These are phyloP conservation scores for Crithidia expoeki DNA, from an alignment of 208 protist genomes.

Conservation along the genomic window DNA sequence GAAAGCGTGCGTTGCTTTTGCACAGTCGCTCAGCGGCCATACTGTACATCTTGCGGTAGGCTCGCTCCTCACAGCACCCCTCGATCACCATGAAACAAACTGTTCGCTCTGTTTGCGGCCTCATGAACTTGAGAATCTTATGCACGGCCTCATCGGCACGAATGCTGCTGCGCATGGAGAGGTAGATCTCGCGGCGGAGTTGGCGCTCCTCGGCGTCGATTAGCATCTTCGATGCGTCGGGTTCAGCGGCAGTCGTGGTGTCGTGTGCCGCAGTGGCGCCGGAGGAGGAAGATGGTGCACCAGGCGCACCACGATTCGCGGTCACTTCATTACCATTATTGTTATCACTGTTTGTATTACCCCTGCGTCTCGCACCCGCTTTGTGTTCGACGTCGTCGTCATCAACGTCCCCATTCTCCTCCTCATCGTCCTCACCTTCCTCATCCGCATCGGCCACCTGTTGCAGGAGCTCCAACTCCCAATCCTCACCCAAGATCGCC, in stretches of 20 bases:
- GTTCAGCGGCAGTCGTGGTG: not conserved
- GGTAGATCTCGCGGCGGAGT: constrained; percentile 96
- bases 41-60: constrained; percentile 96
- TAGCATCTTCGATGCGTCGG: constrained; percentile 42
- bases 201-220: constrained; percentile 78
- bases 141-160: constrained; percentile 98
- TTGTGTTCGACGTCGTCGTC: not conserved
- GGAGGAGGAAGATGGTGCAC: not conserved
- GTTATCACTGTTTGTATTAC: not conserved
- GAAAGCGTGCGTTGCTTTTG: constrained; percentile 89
- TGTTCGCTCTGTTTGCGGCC: constrained; percentile 68
- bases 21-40: constrained; percentile 97
- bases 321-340: not conserved
- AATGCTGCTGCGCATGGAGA: constrained; percentile 98
- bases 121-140: constrained; percentile 95
- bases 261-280: not conserved
- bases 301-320: not conserved
- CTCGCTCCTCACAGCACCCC: constrained; percentile 96
- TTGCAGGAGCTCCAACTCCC: constrained; percentile 80
- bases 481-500: constrained; percentile 93
- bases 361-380: no score
- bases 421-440: constrained; percentile 35
- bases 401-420: constrained; percentile 9
- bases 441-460: constrained; percentile 59
- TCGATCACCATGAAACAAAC: constrained; percentile 98